Evolutionary conservation across 1,284 basidiomycete species (phyloP).

Genomic region (Moesziomyces parantarcticus): DNA sequence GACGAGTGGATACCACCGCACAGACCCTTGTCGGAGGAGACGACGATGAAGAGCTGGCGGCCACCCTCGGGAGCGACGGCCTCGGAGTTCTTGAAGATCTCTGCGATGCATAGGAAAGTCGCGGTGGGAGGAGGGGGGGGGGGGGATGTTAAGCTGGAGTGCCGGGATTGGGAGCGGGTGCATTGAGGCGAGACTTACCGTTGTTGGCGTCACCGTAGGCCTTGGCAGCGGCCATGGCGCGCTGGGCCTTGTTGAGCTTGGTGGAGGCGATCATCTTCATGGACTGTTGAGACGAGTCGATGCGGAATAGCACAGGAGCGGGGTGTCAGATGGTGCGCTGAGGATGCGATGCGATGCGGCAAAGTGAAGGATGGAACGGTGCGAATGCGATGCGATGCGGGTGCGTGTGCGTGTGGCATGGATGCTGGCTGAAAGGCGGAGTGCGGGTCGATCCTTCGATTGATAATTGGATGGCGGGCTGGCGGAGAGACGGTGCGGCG

Average conservation of each 20-base stretch:
- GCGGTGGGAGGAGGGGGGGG: not conserved
- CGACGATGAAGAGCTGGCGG: slow-evolving; percentile 76
- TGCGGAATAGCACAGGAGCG: slow-evolving; percentile 4
- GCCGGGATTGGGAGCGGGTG: not conserved
- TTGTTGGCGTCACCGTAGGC: slow-evolving; percentile 92
- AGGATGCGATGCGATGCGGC: slow-evolving; percentile 1
- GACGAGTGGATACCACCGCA: slow-evolving; percentile 99
- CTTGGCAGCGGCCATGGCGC: slow-evolving; percentile 93
- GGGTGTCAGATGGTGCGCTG: not conserved
- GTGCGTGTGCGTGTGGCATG: not conserved
- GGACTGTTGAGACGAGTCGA: slow-evolving; percentile 73
- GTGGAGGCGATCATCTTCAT: slow-evolving; percentile 98
- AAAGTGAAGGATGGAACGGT: not conserved
- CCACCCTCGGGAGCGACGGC: slow-evolving; percentile 60
- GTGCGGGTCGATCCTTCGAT: no score
- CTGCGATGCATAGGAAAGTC: slow-evolving; percentile 27
- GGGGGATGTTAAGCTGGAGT: not conserved
- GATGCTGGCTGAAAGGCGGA: not conserved
- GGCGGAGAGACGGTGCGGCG: no score
- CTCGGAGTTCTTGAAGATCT: slow-evolving; percentile 66
- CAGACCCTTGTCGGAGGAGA: slow-evolving; percentile 98
- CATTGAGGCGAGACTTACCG: slow-evolving; percentile 71
- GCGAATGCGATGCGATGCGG: not conserved
- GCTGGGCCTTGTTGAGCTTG: slow-evolving; percentile 87
- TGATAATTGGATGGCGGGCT: no score